A percentile compares a stretch with the other conserved stretches of the same genome.
Evolutionary conservation across 2,329 filamentous ascomycete species (phyloP).

Genomic region (Bipolaris gigantea): DNA sequence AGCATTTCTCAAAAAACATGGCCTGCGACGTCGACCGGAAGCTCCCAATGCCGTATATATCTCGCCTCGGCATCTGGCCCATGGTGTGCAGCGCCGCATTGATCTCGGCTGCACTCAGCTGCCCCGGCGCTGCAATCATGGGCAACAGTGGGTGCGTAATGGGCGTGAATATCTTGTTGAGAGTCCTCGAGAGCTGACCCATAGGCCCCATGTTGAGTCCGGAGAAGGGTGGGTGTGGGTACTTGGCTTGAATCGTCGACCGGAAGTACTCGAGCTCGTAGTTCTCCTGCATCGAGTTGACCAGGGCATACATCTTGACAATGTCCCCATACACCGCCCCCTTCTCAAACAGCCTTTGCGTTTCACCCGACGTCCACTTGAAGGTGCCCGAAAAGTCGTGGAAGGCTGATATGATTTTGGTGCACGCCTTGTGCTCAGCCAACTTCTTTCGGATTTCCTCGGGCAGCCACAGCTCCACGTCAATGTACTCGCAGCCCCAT

Average conservation of each 20-base stretch:
- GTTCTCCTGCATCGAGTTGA: conserved; percentile 80
- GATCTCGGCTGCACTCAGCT: conserved; percentile 83
- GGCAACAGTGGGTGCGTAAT: conserved; percentile 85
- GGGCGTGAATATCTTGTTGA: conserved; percentile 85
- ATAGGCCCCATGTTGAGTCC: conserved; percentile 85
- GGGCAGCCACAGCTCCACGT: conserved; percentile 85
- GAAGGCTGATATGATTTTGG: conserved; percentile 87
- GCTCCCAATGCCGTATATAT: conserved; percentile 78
- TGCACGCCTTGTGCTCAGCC: conserved; percentile 72
- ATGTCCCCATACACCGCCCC: conserved; percentile 78
- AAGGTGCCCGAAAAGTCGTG: conserved; percentile 85
- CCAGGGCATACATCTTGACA: conserved; percentile 87
- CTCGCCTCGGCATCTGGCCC: conserved; percentile 77
- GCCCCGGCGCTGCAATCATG: conserved; percentile 81
- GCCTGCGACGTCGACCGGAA: conserved; percentile 74
- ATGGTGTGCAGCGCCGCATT: conserved; percentile 77
- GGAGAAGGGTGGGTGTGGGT: conserved; percentile 73
- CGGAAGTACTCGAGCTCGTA: conserved; percentile 90
- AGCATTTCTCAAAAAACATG: conserved; percentile 75
- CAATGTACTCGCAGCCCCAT: conserved; percentile 88
- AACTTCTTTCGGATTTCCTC: conserved; percentile 71
- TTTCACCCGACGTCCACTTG: conserved; percentile 76
- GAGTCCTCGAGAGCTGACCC: conserved; percentile 80
- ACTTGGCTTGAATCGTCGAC: conserved; percentile 70
- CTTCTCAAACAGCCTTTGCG: conserved; percentile 70